These are phyloP conservation scores for Lithocarpus polystachyus DNA, from an alignment of 306 rosid genomes.

Conservation along the genomic window DNA sequence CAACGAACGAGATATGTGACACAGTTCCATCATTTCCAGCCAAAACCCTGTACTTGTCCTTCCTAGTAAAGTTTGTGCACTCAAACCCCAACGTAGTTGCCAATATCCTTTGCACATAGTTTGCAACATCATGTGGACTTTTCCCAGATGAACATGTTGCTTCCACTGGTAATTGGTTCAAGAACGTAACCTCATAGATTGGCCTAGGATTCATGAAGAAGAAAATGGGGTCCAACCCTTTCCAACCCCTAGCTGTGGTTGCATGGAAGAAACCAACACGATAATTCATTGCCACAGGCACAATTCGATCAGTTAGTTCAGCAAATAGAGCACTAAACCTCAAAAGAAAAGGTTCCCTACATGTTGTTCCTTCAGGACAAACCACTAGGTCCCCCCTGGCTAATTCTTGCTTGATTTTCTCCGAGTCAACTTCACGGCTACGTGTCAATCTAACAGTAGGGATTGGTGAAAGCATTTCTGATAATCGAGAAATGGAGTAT, in stretches of 20 bases:
- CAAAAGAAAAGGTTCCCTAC: constrained; percentile 88
- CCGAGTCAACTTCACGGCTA: constrained; percentile 60
- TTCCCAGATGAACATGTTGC: constrained; percentile 88
- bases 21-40: constrained; percentile 95
- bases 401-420: constrained; percentile 52
- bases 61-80: constrained; percentile 84
- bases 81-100: constrained; percentile 87
- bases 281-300: constrained; percentile 94
- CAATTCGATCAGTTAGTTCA: constrained; percentile 80
- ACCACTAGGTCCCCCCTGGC: constrained; percentile 73
- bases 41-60: constrained; percentile 78
- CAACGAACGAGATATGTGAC: constrained; percentile 38
- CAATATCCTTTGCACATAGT: constrained; percentile 83
- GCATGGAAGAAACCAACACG: constrained; percentile 94
- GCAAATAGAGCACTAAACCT: constrained; percentile 83
- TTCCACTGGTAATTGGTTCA: constrained; percentile 80
- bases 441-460: constrained; percentile 77
- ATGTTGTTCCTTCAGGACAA: constrained; percentile 96
- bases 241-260: constrained; percentile 91
- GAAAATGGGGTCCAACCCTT: constrained; percentile 77
- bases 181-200: constrained; percentile 80
- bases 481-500: constrained; percentile 75
- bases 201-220: constrained; percentile 98
- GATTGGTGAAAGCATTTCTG: constrained; percentile 83
- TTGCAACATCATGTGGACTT: constrained; percentile 89